Evolutionary conservation across 2,329 filamentous ascomycete species (phyloP).

Genomic region (Davidsoniella neocaledoniae): DNA sequence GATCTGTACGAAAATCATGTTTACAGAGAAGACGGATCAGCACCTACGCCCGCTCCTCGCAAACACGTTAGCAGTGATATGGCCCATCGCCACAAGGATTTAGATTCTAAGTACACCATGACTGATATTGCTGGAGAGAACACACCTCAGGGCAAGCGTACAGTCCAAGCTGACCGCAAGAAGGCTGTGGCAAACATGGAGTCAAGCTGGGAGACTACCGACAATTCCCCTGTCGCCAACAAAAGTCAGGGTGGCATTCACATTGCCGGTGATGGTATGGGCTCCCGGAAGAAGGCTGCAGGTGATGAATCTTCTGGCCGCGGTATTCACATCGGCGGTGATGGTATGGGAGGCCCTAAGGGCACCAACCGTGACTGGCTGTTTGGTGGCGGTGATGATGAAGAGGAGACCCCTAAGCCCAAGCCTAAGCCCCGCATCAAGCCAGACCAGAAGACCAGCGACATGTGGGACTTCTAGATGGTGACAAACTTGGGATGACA

Average conservation of each 20-base stretch:
- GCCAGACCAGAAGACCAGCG: slow-evolving; percentile 23
- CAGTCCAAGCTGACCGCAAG: slow-evolving; percentile 39
- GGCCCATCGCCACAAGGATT: slow-evolving; percentile 34
- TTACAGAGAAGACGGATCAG: slow-evolving; percentile 39
- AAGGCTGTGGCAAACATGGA: slow-evolving; percentile 63
- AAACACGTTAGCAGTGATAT: slow-evolving; percentile 18
- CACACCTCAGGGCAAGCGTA: slow-evolving; percentile 25
- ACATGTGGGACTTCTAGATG: slow-evolving; percentile 32
- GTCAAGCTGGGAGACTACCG: slow-evolving; percentile 40
- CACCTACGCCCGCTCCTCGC: slow-evolving; percentile 20
- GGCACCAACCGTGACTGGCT: slow-evolving; percentile 40
- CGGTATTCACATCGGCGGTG: slow-evolving; percentile 35
- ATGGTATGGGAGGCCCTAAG: slow-evolving; percentile 49
- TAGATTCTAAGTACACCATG: slow-evolving; percentile 63
- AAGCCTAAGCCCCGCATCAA: slow-evolving; percentile 18
- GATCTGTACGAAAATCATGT: slow-evolving; percentile 50
- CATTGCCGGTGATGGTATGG: slow-evolving; percentile 42
- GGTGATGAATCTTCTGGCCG: slow-evolving; percentile 16
- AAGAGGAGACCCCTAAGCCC: slow-evolving; percentile 20
- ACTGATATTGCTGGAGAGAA: slow-evolving; percentile 44
- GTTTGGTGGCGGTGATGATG: slow-evolving; percentile 34
- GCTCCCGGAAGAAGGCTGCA: slow-evolving; percentile 26
- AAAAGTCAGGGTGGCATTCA: slow-evolving; percentile 14
- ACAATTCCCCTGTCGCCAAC: slow-evolving; percentile 29
- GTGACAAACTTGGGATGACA: background rate